These are phyloP conservation scores for Pouteria campechiana DNA, from an alignment of 179 eudicot species.

Conservation along the genomic window DNA sequence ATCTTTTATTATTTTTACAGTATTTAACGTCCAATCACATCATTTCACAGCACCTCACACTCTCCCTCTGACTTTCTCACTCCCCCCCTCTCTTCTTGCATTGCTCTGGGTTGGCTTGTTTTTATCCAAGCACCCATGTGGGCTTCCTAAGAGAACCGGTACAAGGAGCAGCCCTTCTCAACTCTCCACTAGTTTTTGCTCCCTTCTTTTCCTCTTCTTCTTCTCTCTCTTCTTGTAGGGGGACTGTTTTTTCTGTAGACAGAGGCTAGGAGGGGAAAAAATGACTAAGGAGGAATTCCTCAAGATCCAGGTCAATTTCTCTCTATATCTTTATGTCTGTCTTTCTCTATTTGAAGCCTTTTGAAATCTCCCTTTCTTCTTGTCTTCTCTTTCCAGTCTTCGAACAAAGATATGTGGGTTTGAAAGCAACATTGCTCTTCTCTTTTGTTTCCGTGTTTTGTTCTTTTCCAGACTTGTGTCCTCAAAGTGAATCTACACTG, in stretches of 20 bases:
- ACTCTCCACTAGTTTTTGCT: constrained; percentile 1
- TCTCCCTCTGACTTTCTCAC: neutral
- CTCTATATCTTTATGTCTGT: neutral
- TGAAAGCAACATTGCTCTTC: neutral
- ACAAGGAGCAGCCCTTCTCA: neutral
- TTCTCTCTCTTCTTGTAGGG: neutral
- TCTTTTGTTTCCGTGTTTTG: neutral
- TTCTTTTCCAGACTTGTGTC: constrained; percentile 39
- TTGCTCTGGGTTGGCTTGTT: constrained; percentile 1
- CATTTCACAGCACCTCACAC: constrained; percentile 8
- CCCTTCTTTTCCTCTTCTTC: neutral
- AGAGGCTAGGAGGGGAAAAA: constrained; percentile 6
- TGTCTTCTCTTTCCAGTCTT: neutral
- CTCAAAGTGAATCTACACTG: constrained; percentile 68
- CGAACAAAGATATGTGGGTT: neutral
- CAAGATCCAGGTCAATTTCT: constrained; percentile 54
- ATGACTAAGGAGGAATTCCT: constrained; percentile 79
- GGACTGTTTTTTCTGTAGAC: too few relatives aligned
- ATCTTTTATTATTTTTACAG: constrained; percentile 1
- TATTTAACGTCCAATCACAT: constrained; percentile 24
- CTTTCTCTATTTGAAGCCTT: too few relatives aligned
- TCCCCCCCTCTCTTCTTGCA: constrained; percentile 1
- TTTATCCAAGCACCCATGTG: neutral
- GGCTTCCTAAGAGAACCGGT: neutral
- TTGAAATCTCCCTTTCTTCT: too few relatives aligned